Evolutionary conservation across 345 rosid genomes (phyloP).

Genomic region (Mangifera indica): DNA sequence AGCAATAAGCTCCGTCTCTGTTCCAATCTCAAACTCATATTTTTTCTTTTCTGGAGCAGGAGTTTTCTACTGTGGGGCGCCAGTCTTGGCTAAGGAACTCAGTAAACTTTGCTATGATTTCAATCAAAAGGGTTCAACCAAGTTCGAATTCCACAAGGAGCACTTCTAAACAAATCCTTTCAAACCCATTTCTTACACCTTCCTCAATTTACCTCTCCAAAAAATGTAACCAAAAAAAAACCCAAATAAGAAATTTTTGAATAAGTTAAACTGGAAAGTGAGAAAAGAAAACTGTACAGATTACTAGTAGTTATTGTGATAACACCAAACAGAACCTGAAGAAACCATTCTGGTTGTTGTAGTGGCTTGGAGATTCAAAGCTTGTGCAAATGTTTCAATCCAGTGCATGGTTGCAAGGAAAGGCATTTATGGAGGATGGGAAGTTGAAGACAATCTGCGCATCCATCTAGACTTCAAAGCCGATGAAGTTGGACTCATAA

Average conservation of each 20-base stretch:
- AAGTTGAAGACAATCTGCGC: background rate
- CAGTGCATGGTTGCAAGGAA: too few species aligned
- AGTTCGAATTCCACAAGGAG: constrained; percentile 97
- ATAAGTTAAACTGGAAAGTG: constrained; percentile 16
- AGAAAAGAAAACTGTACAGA: background rate
- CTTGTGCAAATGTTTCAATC: too few species aligned
- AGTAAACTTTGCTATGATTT: constrained; percentile 85
- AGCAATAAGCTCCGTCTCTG: background rate
- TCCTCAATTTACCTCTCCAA: too few species aligned
- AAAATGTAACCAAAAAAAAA: too few species aligned
- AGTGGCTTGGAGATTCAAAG: background rate
- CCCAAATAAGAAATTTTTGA: constrained; percentile 9
- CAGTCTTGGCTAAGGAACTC: constrained; percentile 87
- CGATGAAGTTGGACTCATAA: too few species aligned
- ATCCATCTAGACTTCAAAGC: too few species aligned
- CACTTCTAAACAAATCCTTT: constrained; percentile 52
- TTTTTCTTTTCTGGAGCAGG: constrained; percentile 46
- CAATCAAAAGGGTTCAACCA: constrained; percentile 90
- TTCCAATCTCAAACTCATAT: background rate
- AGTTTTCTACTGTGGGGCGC: constrained; percentile 98
- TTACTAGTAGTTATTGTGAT: background rate
- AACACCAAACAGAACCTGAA: background rate
- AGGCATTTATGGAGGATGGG: constrained; percentile 30
- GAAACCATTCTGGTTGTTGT: constrained; percentile 10
- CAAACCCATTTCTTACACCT: constrained; percentile 4